Conservation (phyloP, 164 flowering plant species). For the Aristolochia contorta region DNA sequence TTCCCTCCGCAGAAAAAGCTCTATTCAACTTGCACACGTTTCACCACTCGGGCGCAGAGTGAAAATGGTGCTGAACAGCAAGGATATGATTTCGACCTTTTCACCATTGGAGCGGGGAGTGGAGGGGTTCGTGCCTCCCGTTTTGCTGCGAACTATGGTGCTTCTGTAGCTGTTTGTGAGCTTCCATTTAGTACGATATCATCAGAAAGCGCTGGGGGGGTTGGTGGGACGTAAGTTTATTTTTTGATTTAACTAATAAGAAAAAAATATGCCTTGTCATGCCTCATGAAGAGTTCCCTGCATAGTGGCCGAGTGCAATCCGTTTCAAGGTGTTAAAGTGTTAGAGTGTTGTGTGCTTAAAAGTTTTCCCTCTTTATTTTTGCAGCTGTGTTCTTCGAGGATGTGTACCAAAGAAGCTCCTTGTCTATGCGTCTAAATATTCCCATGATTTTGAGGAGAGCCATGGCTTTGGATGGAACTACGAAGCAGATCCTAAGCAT, state of each 20-base stretch:
- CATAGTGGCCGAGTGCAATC: background rate
- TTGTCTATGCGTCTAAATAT: conserved; percentile 81
- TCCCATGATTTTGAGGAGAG: conserved; percentile 96
- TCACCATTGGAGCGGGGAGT: conserved; percentile 78
- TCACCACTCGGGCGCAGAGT: conserved; percentile 31
- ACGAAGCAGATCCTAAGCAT: conserved; percentile 77
- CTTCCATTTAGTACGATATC: conserved; percentile 43
- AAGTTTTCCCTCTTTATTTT: background rate
- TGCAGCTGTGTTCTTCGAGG: conserved; percentile 96
- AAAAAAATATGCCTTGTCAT: background rate
- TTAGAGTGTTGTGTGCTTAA: background rate
- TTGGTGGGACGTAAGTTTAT: conserved; percentile 86
- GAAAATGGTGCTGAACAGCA: conserved; percentile 36
- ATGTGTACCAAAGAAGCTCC: conserved; percentile 93
- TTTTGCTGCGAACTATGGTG: conserved; percentile 59
- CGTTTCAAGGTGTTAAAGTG: background rate
- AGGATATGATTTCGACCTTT: conserved; percentile 62
- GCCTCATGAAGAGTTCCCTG: background rate
- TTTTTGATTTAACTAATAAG: background rate
- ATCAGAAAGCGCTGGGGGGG: conserved; percentile 79
- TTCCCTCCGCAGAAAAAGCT: background rate
- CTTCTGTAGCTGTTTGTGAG: conserved; percentile 48
- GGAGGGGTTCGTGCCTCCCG: conserved; percentile 81
- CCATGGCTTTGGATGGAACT: conserved; percentile 88
- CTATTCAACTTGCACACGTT: conserved; percentile 15